phyloP scores from a whole-genome alignment of 441 rosid species.

The Mallotus repandus region DNA sequence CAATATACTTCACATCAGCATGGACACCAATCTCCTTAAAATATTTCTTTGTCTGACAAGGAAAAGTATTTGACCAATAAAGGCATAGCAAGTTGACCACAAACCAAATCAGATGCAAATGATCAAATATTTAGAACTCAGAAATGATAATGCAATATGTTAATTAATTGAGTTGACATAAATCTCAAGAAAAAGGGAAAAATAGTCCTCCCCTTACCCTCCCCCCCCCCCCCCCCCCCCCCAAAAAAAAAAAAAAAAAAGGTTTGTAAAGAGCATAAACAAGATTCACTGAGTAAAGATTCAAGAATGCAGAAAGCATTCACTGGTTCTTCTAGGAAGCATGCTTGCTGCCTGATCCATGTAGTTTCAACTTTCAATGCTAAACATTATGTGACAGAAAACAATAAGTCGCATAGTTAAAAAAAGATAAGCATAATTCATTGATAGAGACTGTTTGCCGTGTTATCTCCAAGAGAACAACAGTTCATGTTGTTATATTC shows the following conservation, averaged over 20 bases:
- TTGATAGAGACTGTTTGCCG: not conserved
- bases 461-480: not conserved
- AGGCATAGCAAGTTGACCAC: slow-evolving; percentile 6
- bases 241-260: not conserved
- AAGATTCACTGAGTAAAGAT: not conserved
- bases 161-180: not conserved
- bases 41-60: slow-evolving; percentile 62
- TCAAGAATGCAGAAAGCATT: not conserved
- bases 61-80: slow-evolving; percentile 11
- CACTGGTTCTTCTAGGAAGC: not conserved
- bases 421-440: not conserved
- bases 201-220: too few relatives aligned
- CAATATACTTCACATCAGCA: slow-evolving; percentile 88
- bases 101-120: slow-evolving; percentile 4
- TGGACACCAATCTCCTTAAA: slow-evolving; percentile 70
- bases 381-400: not conserved
- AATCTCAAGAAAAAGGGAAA: not conserved
- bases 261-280: not conserved
- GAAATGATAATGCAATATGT: not conserved
- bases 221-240: too few relatives aligned
- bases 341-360: not conserved
- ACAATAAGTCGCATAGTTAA: not conserved
- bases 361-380: not conserved
- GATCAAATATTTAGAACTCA: not conserved
- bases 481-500: not conserved